Base-by-base conservation (phyloP, 768 basidiomycete genomes). In the Rhizopogon vesiculosus region DNA sequence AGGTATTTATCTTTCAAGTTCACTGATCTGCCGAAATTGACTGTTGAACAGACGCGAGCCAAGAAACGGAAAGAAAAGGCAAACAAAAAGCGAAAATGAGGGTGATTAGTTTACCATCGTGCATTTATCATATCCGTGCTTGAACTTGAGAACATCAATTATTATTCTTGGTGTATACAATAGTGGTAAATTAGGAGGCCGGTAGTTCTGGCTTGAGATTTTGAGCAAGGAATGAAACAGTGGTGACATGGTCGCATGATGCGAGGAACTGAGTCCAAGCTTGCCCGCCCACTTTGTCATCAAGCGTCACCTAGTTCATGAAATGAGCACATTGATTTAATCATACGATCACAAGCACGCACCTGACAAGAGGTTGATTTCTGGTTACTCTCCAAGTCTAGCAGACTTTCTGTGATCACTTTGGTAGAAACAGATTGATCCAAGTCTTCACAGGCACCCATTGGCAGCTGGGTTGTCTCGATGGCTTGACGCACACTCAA, bases 51-150 rank as follows among this genome's bases (percentile, higher is more conserved):
- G 91, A 71, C 90, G n/a, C 85, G 91, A 31, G 92, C 91, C 3
- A 80, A 83, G 69, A 95, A 91, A 73, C 79, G 89, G 50, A 82
- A 75, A 66, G 91, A 90, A 55, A 93, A 89, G 68, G 83, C 83
- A 15, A 80, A 73, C 59, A 87, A 86, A 70, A 84, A 80, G 67
- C 76, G 81, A 51, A 78, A 73, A 61, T 77, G 72, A 49, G 22
- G 8, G 22, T 16, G 15, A 49, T 9, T 16, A 22, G 15, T 22
- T 49, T 22, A 38, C 48, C 8, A 35, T 15, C 13, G 18, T 25
- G 33, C 19, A 56, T 41, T 49, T 22, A 39, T 38, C 5, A 3
- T 5, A 16, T 38, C 19, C 15, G 22, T 25, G 35, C 8, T 35
- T 22, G 19, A 35, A 15, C 8, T 35, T 22, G 19, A 22, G 19